Evolutionary conservation across 345 rosid species (phyloP), one percentile per base, ranked within the genome.

Genomic region (Acer campestre): DNA sequence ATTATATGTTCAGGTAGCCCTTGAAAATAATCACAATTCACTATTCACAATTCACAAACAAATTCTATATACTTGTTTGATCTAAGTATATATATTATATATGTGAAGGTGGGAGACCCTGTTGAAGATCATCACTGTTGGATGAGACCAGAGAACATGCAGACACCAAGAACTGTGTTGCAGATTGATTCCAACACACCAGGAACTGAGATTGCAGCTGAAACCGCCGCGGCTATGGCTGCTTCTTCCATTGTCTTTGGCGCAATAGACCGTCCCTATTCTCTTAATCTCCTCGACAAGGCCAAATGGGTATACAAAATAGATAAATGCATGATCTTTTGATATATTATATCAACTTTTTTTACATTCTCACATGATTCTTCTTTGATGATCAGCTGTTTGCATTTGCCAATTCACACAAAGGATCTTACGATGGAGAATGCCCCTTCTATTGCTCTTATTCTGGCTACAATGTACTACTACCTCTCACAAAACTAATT

Each of bases 371-470:
- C 38, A 35, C 6, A 4, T 35, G 5, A 35, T 35, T 4, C 38
- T 35, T 35, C 5, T 35, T 35, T 35, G 38, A 35, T 35, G 6
- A 35, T 35, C 89, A 95, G 98, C 92, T 95, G 59, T 95, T 87
- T 67, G 27, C 81, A 74, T 86, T 95, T 31, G 97, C 99, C 0
- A 90, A 85, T 72, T 17, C 75, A 12, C 88, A 89, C 82, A 91
- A 88, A 81, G 93, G 92, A 78, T 89, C 90, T n/a, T 95, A 38
- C 61, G 97, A 92, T 59, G 98, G 99, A 82, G 99, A 91, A 86
- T 95, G 98, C 83, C 99, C 99, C 56, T 95, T 92, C 83, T 93
- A 95, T 76, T 95, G 99, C 89, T 95, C 99, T 46, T 84, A 58
- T 88, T 91, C 97, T 5, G 99, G 99, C 82, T 95, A 89, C 81